Evolutionary conservation across 2,329 filamentous ascomycete species (phyloP).

Genomic region (Epichloe gansuensis): DNA sequence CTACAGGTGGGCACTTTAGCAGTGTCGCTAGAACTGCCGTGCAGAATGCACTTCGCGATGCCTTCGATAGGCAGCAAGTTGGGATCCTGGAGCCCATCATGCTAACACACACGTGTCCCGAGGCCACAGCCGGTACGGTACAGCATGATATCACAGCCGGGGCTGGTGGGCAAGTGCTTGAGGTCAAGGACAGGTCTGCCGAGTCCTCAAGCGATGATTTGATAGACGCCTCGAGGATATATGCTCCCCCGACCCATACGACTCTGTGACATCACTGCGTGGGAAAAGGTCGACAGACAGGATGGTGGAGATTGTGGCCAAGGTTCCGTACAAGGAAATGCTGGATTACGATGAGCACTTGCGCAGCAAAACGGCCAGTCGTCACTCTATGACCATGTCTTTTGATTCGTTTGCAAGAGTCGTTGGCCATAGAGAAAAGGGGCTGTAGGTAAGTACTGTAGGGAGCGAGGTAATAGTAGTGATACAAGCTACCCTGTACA

Average conservation of each 20-base stretch:
- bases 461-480: no score
- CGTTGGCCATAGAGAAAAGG: constrained; percentile 41
- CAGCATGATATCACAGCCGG: constrained; percentile 69
- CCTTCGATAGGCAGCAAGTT: constrained; percentile 41
- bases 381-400: constrained; percentile 49
- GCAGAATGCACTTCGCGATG: constrained; percentile 53
- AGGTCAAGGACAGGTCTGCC: constrained; percentile 47
- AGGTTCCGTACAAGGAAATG: constrained; percentile 93
- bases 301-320: constrained; percentile 60
- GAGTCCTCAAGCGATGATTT: constrained; percentile 22
- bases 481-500: no score
- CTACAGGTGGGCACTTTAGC: constrained; percentile 57
- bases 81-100: constrained; percentile 87
- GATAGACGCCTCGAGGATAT: constrained; percentile 66
- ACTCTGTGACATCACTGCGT: constrained; percentile 44
- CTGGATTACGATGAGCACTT: constrained; percentile 86
- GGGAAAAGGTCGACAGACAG: constrained; percentile 36
- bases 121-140: constrained; percentile 67
- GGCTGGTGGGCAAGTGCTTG: constrained; percentile 59
- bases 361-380: constrained; percentile 75
- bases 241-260: constrained; percentile 76
- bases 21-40: constrained; percentile 50
- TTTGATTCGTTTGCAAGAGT: constrained; percentile 46
- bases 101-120: constrained; percentile 75
- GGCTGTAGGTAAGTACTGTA: constrained; percentile 15